phyloP scores from a whole-genome alignment of 2,329 filamentous ascomycete genomes.

The Coleophoma cylindrospora region DNA sequence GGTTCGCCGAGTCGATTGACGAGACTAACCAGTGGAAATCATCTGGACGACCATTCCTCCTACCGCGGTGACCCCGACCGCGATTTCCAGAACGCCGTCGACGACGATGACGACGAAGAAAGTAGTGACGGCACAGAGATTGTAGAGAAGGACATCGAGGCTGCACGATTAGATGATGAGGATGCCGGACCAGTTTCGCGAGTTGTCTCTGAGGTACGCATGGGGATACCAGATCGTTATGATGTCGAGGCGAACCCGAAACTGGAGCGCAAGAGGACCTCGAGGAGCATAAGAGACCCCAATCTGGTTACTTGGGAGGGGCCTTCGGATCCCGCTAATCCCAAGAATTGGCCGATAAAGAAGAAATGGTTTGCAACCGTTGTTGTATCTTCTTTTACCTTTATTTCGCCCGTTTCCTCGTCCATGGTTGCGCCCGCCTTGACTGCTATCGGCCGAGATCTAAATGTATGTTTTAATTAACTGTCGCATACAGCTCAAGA shows the following conservation, averaged over 20 bases:
- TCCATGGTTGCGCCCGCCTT: constrained; percentile 9
- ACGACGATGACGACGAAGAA: constrained; percentile 1
- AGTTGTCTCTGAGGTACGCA: constrained; percentile 1
- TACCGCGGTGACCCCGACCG: background rate
- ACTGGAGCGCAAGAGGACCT: constrained; percentile 1
- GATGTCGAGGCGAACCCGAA: constrained; percentile 3
- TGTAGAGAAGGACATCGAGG: background rate
- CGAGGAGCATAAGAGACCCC: constrained; percentile 3
- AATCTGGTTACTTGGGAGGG: constrained; percentile 12
- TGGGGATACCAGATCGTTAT: constrained; percentile 2
- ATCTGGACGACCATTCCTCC: constrained; percentile 4
- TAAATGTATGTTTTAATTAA: constrained; percentile 33
- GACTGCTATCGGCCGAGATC: constrained; percentile 41
- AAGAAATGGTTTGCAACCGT: constrained; percentile 41
- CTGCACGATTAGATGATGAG: background rate
- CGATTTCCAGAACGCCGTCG: background rate
- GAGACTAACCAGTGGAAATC: constrained; percentile 1
- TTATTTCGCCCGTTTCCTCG: constrained; percentile 7
- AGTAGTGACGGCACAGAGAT: background rate
- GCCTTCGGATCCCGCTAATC: constrained; percentile 9
- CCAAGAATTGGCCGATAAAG: constrained; percentile 9
- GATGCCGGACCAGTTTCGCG: background rate
- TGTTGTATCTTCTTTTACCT: constrained; percentile 20
- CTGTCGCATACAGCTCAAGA: no score
- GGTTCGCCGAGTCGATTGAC: background rate